phyloP scores from a whole-genome alignment of 768 basidiomycete genomes.

The Trametes gibbosa region DNA sequence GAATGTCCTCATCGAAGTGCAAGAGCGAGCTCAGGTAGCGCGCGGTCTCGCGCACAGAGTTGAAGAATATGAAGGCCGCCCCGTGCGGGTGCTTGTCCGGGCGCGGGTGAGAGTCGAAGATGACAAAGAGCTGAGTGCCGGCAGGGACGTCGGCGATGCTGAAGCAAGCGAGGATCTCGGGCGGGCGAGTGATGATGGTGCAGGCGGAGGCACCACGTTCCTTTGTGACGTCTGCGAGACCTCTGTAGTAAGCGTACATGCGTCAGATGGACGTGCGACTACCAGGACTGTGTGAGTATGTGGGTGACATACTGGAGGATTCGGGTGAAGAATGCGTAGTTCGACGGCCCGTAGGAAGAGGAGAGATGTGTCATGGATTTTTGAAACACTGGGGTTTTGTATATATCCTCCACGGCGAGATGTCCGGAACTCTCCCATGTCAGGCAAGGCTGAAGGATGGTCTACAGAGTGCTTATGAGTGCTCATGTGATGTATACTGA shows the following conservation, averaged over 20 bases:
- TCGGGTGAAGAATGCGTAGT: constrained; percentile 37
- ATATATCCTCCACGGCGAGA: constrained; percentile 57
- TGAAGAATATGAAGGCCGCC: constrained; percentile 55
- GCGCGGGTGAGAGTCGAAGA: constrained; percentile 70
- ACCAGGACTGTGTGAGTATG: neutral
- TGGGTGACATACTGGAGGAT: constrained; percentile 27
- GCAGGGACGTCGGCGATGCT: constrained; percentile 25
- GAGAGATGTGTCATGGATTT: constrained; percentile 35
- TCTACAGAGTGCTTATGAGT: no score
- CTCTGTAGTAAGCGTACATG: neutral
- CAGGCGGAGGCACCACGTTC: constrained; percentile 31
- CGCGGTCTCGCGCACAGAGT: constrained; percentile 43
- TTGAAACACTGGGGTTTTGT: constrained; percentile 47
- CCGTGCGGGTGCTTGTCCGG: constrained; percentile 53
- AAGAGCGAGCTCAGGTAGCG: constrained; percentile 46
- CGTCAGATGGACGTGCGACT: neutral
- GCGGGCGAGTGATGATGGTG: constrained; percentile 64
- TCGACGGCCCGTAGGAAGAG: constrained; percentile 39
- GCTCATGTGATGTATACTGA: no score
- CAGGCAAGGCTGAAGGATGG: constrained; percentile 54
- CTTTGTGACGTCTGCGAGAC: neutral
- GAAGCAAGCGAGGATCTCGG: constrained; percentile 62
- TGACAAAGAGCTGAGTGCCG: constrained; percentile 41
- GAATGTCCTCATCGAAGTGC: constrained; percentile 44
- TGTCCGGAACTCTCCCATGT: constrained; percentile 52